A percentile compares a stretch with the other conserved stretches of the same genome.
phyloP scores from a whole-genome alignment of 768 basidiomycete species.

The Leccinum disarticulatum region DNA sequence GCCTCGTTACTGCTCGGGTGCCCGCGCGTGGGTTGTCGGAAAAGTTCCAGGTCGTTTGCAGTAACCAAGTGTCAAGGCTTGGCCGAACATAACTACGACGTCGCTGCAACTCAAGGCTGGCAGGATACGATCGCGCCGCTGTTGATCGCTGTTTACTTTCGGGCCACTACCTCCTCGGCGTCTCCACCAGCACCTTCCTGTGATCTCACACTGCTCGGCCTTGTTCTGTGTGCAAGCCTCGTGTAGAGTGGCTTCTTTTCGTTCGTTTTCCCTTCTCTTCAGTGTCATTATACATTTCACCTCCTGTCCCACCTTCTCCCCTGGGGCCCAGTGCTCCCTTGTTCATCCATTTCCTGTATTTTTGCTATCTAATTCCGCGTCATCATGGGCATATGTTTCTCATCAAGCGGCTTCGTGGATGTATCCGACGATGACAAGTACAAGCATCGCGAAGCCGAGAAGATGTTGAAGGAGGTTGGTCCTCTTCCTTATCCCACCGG shows the following conservation, averaged over 20 bases:
- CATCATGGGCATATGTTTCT: constrained; percentile 79
- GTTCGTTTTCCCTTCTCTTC: background rate
- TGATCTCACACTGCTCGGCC: constrained; percentile 13
- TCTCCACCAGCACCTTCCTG: background rate
- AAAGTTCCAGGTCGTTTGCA: background rate
- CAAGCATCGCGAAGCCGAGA: constrained; percentile 70
- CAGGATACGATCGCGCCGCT: constrained; percentile 11
- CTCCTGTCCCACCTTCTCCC: background rate
- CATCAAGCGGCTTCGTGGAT: constrained; percentile 53
- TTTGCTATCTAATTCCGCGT: background rate
- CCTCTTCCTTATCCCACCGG: background rate
- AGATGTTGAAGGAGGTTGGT: constrained; percentile 72
- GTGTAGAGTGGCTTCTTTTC: constrained; percentile 9
- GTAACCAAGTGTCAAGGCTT: background rate
- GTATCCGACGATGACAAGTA: constrained; percentile 68
- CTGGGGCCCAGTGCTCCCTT: constrained; percentile 17
- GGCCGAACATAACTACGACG: too few species aligned
- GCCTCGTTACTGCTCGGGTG: constrained; percentile 1
- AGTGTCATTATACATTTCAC: background rate
- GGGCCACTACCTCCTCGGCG: background rate
- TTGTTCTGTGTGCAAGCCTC: constrained; percentile 20
- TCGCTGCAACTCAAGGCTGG: too few species aligned
- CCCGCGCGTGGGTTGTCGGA: background rate
- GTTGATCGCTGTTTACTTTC: constrained; percentile 25
- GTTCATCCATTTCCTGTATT: constrained; percentile 4